Base-by-base conservation (phyloP, 2,329 filamentous ascomycete species). In the Monosporascus sp. region DNA sequence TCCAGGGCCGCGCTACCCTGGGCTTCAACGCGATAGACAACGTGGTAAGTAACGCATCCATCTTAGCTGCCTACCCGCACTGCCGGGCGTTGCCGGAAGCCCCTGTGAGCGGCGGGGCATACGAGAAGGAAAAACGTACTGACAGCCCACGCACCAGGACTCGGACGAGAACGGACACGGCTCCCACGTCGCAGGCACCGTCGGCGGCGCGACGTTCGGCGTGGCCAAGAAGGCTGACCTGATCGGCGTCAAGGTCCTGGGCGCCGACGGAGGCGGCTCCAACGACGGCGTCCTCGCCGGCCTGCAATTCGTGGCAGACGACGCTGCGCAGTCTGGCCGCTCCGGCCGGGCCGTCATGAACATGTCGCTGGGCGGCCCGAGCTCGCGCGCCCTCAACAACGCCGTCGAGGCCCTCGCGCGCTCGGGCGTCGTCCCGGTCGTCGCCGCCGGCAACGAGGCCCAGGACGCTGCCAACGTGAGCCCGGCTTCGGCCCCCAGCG, bases 161-260 rank as follows among this genome's bases (percentile, higher is more conserved):
- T 74, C 74, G 4, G 81, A 85, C 51, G 74, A 79, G 58, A 81
- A 85, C 61, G 84, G 84, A 14, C 84, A 87, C 68, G 84, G 84
- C 41, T 83, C 75, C 52, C 85, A 87, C 70, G 81, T 85, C 26
- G 77, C 82, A 9, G 84, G 82, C 24, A 87, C 82, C 17, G 79
- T 85, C 44, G 84, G 73, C 22, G 81, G 82, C 37, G 73, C 70
- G 51, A 85, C 79, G 3, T 86, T 81, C 54, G 84, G 84, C 57
- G 81, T 86, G 5, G 80, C 83, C 61, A 85, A 85, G 71, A 77
- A 77, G 51, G 76, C 75, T 52, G 69, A 72, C 52, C 68, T 84
- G 45, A 68, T 84, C 50, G 80, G 76, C 38, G 81, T 86, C 69
- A 86, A 86, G 74, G 82, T 86, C 7, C 74, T 85, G n/a, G 77